Evolutionary conservation across 148 eudicot species (phyloP).

Genomic region (Suaeda aralocaspica): DNA sequence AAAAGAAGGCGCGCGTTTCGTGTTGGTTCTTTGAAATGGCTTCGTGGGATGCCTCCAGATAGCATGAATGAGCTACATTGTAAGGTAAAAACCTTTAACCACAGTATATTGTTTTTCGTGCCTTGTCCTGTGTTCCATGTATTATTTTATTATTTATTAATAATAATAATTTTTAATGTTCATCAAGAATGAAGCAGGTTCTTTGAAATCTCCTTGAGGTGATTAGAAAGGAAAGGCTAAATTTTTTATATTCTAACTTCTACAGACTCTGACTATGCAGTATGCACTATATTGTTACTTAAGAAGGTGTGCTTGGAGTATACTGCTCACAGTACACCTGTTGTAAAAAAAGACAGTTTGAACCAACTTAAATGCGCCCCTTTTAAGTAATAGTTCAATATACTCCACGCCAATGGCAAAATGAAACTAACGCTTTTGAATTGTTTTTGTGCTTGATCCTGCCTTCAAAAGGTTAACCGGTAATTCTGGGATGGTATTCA

Average conservation of each 20-base stretch:
- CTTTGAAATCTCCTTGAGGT: not conserved
- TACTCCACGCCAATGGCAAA: too few relatives aligned
- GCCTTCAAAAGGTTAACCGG: too few relatives aligned
- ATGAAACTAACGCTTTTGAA: too few relatives aligned
- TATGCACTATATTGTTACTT: too few relatives aligned
- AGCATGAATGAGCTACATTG: slow-evolving; percentile 52
- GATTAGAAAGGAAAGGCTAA: not conserved
- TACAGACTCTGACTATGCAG: not conserved
- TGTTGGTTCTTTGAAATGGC: slow-evolving; percentile 91
- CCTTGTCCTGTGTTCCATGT: not conserved
- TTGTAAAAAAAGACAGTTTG: too few relatives aligned
- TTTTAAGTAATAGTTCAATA: too few relatives aligned
- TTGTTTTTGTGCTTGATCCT: too few relatives aligned
- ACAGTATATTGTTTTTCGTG: not conserved
- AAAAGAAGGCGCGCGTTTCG: slow-evolving; percentile 87
- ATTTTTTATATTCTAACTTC: not conserved
- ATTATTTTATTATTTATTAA: too few relatives aligned
- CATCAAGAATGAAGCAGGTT: not conserved
- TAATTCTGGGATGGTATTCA: too few relatives aligned
- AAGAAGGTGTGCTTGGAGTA: too few relatives aligned
- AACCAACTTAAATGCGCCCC: too few relatives aligned
- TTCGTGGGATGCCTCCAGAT: slow-evolving; percentile 45
- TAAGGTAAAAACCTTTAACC: slow-evolving; percentile 49
- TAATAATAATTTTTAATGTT: not conserved
- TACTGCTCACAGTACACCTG: too few relatives aligned